These are phyloP conservation scores for Cerrena zonata DNA, from an alignment of 1,284 basidiomycete species.

Conservation along the genomic window DNA sequence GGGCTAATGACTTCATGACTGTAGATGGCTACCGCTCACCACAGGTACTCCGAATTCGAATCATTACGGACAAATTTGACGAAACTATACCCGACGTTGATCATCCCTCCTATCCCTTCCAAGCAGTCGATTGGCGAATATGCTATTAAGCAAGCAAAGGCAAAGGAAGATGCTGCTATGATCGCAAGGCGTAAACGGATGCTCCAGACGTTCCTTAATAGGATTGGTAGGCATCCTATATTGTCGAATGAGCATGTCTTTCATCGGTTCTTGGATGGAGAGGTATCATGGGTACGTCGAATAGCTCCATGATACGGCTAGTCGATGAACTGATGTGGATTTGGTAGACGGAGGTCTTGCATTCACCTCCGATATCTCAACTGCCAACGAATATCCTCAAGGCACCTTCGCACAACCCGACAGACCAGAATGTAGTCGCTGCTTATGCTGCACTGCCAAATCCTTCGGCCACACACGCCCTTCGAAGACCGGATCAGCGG, in stretches of 20 bases:
- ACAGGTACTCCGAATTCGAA: conserved; percentile 97
- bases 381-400: conserved; percentile 94
- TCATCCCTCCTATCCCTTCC: conserved; percentile 95
- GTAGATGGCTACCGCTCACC: conserved; percentile 77
- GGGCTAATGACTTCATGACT: not conserved
- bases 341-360: conserved; percentile 77
- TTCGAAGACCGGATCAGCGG: conserved; percentile 85
- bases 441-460: conserved; percentile 84
- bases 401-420: conserved; percentile 91
- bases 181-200: conserved; percentile 90
- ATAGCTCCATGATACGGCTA: not conserved
- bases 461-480: conserved; percentile 79
- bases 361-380: conserved; percentile 84
- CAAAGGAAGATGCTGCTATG: conserved; percentile 91
- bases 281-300: conserved; percentile 83
- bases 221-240: conserved; percentile 85
- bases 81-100: conserved; percentile 90
- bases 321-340: not conserved
- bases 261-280: conserved; percentile 90
- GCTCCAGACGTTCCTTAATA: conserved; percentile 91
- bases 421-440: conserved; percentile 66
- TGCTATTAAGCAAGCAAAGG: conserved; percentile 93
- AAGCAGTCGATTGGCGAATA: conserved; percentile 96
- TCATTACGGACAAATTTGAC: conserved; percentile 80
- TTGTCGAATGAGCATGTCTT: conserved; percentile 92